A percentile compares a stretch with the other conserved stretches of the same genome.
phyloP scores from a whole-genome alignment of 75 land plant species.

The Picea glauca region DNA sequence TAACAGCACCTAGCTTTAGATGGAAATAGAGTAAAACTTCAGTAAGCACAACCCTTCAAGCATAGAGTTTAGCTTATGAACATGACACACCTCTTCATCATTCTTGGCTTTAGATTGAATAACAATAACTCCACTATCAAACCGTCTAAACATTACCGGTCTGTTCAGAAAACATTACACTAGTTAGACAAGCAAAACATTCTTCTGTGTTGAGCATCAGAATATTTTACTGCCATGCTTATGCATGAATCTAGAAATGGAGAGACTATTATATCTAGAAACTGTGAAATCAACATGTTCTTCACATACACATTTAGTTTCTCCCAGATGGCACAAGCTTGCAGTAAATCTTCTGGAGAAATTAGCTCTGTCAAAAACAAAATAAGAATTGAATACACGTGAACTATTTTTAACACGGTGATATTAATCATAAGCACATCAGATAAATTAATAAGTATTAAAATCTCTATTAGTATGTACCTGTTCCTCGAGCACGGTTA shows the following conservation, averaged over 20 bases:
- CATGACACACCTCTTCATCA: constrained; percentile 78
- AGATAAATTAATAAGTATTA: too few species aligned
- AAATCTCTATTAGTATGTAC: constrained; percentile 20
- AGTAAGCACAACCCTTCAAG: background rate
- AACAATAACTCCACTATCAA: constrained; percentile 96
- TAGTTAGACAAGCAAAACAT: background rate
- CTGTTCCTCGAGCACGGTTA: constrained; percentile 98
- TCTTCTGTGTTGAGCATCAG: background rate
- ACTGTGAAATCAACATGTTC: background rate
- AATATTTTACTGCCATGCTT: background rate
- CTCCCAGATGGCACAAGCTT: constrained; percentile 94
- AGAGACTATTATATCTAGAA: background rate
- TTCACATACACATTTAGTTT: constrained; percentile 80
- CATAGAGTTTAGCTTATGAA: background rate
- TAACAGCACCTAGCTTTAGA: background rate
- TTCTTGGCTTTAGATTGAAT: constrained; percentile 82
- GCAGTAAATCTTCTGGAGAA: constrained; percentile 97
- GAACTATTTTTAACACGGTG: background rate
- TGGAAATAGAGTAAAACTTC: background rate
- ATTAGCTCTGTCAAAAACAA: constrained; percentile 63
- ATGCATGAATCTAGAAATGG: background rate
- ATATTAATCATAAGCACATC: constrained; percentile 1
- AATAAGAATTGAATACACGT: background rate
- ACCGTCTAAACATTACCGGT: constrained; percentile 79
- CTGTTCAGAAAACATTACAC: constrained; percentile 29